These are phyloP conservation scores for Dendrobium catenatum DNA, from an alignment of 106 monocot genomes.

Conservation along the genomic window DNA sequence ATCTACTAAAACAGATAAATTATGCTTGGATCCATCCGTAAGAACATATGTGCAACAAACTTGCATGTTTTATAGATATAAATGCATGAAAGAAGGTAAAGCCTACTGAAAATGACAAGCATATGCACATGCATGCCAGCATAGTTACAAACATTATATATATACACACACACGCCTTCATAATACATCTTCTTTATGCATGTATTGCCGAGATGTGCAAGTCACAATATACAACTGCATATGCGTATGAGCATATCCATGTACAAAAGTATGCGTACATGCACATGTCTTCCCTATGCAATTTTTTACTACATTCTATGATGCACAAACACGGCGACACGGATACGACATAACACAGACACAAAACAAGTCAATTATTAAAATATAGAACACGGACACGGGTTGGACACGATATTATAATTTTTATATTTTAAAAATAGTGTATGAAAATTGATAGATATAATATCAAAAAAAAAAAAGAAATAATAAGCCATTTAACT, in stretches of 20 bases:
- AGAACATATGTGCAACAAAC: neutral
- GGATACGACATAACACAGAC: too few relatives aligned
- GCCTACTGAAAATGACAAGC: neutral
- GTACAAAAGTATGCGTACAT: neutral
- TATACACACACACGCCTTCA: neutral
- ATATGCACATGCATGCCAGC: neutral
- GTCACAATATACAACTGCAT: neutral
- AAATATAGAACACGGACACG: too few relatives aligned
- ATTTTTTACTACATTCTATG: too few relatives aligned
- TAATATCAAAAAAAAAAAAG: too few relatives aligned
- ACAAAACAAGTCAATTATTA: too few relatives aligned
- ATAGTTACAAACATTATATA: neutral
- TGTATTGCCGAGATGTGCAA: too few relatives aligned
- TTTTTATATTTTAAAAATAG: too few relatives aligned
- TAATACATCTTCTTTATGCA: neutral
- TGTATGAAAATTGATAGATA: too few relatives aligned
- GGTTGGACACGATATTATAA: too few relatives aligned
- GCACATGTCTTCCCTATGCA: too few relatives aligned
- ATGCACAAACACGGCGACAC: too few relatives aligned
- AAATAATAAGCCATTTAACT: too few relatives aligned
- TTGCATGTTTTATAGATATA: neutral
- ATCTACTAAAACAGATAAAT: neutral
- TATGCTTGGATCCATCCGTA: neutral
- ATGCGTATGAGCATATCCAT: neutral
- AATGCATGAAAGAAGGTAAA: neutral